These are phyloP conservation scores for Jasminum sambac DNA, from an alignment of 257 asterid genomes.

Conservation along the genomic window DNA sequence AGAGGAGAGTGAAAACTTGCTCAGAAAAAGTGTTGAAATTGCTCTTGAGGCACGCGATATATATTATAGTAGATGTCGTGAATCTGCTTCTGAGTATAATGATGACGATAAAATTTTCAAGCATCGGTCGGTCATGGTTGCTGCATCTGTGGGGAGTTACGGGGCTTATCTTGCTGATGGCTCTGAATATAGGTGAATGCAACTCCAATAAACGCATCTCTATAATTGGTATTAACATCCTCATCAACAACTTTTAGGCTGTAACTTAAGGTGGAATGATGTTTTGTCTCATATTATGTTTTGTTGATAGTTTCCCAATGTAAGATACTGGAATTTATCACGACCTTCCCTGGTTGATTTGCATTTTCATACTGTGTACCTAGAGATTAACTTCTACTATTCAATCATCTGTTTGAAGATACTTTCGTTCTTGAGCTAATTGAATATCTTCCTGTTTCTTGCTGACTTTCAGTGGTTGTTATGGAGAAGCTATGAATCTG, in stretches of 20 bases:
- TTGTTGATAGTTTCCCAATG: not conserved
- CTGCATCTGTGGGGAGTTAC: constrained; percentile 93
- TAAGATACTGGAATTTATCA: not conserved
- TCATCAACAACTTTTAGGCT: not conserved
- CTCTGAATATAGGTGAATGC: constrained; percentile 80
- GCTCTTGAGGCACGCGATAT: constrained; percentile 72
- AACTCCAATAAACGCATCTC: constrained; percentile 6
- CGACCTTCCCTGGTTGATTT: not conserved
- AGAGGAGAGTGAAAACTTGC: constrained; percentile 74
- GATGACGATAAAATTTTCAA: constrained; percentile 57
- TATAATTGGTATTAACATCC: not conserved
- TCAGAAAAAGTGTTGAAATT: constrained; percentile 75
- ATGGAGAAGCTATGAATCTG: constrained; percentile 68
- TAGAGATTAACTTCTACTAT: too few species aligned
- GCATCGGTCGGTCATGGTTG: constrained; percentile 69
- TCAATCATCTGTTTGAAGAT: not conserved
- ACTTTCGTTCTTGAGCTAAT: not conserved
- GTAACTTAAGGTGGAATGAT: not conserved
- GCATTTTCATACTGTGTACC: not conserved
- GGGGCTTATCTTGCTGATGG: constrained; percentile 96
- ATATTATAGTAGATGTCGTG: constrained; percentile 55
- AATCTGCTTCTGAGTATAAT: constrained; percentile 37
- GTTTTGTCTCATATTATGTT: not conserved
- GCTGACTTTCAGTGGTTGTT: constrained; percentile 62
- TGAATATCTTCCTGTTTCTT: not conserved